phyloP scores from a whole-genome alignment of 495 filamentous ascomycete species.

The Friedmanniomyces endolithicus region DNA sequence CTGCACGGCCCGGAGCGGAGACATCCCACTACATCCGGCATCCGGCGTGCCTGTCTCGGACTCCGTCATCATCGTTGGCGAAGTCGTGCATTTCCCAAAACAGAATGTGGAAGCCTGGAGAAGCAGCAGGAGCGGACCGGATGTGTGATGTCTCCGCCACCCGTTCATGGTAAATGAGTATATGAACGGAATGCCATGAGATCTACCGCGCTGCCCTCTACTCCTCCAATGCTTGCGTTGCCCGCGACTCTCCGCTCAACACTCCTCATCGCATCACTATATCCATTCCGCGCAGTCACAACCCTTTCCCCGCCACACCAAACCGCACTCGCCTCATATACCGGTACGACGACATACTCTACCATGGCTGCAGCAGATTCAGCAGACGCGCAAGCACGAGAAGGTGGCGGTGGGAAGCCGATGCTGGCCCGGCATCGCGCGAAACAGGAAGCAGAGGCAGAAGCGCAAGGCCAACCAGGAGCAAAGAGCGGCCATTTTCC shows the following conservation, averaged over 20 bases:
- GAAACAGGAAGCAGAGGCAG: conserved; percentile 27
- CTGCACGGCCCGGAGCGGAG: too few relatives aligned
- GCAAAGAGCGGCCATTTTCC: conserved; percentile 50
- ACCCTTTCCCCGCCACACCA: background rate
- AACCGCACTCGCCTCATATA: background rate
- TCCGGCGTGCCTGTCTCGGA: too few relatives aligned
- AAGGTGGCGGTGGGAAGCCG: conserved; percentile 24
- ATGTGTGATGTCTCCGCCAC: too few relatives aligned
- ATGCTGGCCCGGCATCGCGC: conserved; percentile 43
- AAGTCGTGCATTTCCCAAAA: too few relatives aligned
- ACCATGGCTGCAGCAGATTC: conserved; percentile 25
- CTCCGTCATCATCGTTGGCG: too few relatives aligned
- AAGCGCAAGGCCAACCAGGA: conserved; percentile 25
- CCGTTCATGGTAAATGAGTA: too few relatives aligned
- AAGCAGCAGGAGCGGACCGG: too few relatives aligned
- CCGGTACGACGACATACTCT: conserved; percentile 6
- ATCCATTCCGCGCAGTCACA: background rate
- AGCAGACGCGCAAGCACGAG: conserved; percentile 23
- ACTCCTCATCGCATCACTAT: conserved; percentile 3
- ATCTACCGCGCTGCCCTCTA: background rate
- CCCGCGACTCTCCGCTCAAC: conserved; percentile 12
- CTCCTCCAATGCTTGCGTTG: conserved; percentile 5
- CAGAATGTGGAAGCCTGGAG: too few relatives aligned
- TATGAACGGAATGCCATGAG: too few relatives aligned
- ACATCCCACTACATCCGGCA: too few relatives aligned